Percentiles rank a stretch among this genome's conserved stretches.
Evolutionary conservation across 2,329 filamentous ascomycete species (phyloP).

Genomic region (Didymella exigua): DNA sequence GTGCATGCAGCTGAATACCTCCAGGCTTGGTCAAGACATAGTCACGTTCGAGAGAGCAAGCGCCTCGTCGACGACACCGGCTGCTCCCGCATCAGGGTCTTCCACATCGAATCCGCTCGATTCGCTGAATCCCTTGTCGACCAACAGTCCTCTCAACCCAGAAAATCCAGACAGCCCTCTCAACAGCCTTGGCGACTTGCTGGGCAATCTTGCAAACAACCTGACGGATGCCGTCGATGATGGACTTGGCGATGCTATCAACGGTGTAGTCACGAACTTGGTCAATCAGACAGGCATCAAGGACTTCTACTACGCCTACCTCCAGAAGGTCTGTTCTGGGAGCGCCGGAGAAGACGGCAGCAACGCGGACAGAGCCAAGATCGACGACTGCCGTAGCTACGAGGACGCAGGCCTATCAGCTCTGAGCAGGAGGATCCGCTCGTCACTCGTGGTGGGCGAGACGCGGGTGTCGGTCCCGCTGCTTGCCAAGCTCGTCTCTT

Average conservation of each 20-base stretch:
- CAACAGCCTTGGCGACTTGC: not conserved
- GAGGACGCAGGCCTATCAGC: conserved; percentile 16
- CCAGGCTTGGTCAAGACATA: conserved; percentile 22
- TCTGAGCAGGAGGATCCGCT: conserved; percentile 10
- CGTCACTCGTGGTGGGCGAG: conserved; percentile 21
- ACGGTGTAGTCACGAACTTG: conserved; percentile 14
- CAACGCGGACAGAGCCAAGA: not conserved
- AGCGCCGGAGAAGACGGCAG: not conserved
- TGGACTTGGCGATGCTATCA: conserved; percentile 17
- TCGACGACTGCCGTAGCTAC: conserved; percentile 21
- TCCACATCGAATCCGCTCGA: conserved; percentile 4
- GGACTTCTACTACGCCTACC: conserved; percentile 24
- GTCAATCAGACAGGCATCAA: conserved; percentile 10
- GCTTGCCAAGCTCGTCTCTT: conserved; percentile 13
- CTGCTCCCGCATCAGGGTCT: conserved; percentile 8
- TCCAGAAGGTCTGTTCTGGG: conserved; percentile 18
- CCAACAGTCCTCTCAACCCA: conserved; percentile 17
- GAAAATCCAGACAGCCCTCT: conserved; percentile 17
- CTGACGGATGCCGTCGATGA: conserved; percentile 19
- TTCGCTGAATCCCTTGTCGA: conserved; percentile 16
- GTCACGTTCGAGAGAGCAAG: conserved; percentile 23
- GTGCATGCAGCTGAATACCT: conserved; percentile 24
- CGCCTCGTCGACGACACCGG: not conserved
- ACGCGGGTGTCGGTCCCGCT: conserved; percentile 26
- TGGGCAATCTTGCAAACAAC: conserved; percentile 14